These are phyloP conservation scores for Chrysoporthe austroafricana DNA, from an alignment of 2,329 filamentous ascomycete species.

Conservation along the genomic window DNA sequence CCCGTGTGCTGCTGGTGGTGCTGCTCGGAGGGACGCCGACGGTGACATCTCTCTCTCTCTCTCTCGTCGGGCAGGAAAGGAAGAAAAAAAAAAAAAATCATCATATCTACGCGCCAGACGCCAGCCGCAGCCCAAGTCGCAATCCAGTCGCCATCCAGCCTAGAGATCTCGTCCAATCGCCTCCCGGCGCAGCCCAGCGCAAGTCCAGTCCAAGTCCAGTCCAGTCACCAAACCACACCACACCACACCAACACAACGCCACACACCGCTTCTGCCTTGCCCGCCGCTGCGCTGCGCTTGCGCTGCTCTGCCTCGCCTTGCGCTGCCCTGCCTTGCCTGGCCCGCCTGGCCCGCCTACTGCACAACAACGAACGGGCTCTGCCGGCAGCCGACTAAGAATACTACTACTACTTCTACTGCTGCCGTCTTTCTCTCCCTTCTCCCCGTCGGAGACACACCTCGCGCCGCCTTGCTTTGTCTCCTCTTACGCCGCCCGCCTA, in stretches of 20 bases:
- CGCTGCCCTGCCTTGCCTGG: too few species aligned
- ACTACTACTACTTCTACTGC: not conserved
- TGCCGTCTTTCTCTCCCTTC: not conserved
- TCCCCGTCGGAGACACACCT: not conserved
- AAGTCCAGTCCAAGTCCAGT: not conserved
- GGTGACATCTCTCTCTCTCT: too few species aligned
- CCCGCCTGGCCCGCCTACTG: too few species aligned
- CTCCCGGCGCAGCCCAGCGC: not conserved
- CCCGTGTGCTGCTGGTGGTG: too few species aligned
- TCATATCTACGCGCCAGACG: not conserved
- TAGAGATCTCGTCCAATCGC: not conserved
- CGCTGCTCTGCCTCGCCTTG: too few species aligned
- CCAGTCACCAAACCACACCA: not conserved
- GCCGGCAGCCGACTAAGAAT: not conserved
- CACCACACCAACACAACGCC: not conserved
- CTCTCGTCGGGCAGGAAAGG: too few species aligned
- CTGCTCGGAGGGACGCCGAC: too few species aligned
- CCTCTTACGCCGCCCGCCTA: not conserved
- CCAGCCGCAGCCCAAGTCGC: not conserved
- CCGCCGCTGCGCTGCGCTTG: too few species aligned
- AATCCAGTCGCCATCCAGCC: not conserved
- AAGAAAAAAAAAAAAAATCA: too few species aligned
- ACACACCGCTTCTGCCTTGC: slow-evolving; percentile 3
- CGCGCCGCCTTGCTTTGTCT: not conserved
- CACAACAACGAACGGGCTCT: too few species aligned